Base-by-base conservation (phyloP, 2,329 filamentous ascomycete genomes). In the Xylariomycetidae sp. region DNA sequence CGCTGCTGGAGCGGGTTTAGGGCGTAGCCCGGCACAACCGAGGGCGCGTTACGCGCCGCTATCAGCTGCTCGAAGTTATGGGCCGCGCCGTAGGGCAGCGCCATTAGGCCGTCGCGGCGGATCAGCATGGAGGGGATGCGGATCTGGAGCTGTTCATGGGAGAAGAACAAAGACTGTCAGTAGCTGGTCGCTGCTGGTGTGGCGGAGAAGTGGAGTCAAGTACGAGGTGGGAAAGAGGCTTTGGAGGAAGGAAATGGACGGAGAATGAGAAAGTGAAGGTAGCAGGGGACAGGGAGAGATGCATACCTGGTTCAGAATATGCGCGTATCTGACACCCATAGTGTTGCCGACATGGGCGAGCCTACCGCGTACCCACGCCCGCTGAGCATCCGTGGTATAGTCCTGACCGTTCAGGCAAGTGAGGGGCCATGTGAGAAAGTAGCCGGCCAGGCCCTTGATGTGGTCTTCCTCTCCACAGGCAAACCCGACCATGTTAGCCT, bases 41-140 rank as follows among this genome's bases (percentile, higher is more conserved):
- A 58, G 10, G 58, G 48, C 4, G 58, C 53, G 11, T 48, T 38
- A 31, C 58, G 59, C 13, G 62, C 58, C 4, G 66, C 64, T n/a
- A 69, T 50, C 18, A 69, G 46, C 52, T 64, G 67, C 44, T 67
- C 60, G 38, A 70, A 66, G 46, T 69, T 62, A 31, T 64, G 56
- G 6, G 59, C 57, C 31, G 58, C 52, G 5, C 62, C 59, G 34
- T 64, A 66, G 3, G 66, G 63, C 30, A 57, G 60, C 3, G 64
- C 61, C 59, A 73, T 62, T 8, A 74, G 53, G 4, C 63, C 63
- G 46, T 78, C 74, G 22, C 68, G 60, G 17, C 64, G 67, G 51
- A 81, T 78, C 40, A 79, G 63, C 76, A 80, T 80, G 1, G 74
- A 79, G 3, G 77, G 77, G 13, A 79, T 63, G 16, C 77, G 72